Percentiles rank a stretch among this genome's conserved stretches.
These are phyloP conservation scores for Chenopodium formosanum DNA, from an alignment of 148 eudicot species.

Conservation along the genomic window DNA sequence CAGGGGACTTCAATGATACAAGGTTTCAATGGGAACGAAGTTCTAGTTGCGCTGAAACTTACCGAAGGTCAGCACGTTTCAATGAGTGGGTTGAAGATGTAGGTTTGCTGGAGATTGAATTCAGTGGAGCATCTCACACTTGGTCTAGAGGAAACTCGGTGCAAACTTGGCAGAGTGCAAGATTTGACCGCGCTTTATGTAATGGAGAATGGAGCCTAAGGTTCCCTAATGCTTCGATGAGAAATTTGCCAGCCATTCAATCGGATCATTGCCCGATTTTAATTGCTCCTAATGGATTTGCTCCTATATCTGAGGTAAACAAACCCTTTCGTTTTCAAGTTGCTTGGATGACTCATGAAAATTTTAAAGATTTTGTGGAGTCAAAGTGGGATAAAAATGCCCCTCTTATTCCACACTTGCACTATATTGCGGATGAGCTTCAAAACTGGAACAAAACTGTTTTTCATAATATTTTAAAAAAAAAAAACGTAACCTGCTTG, in stretches of 20 bases:
- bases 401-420: too few species aligned
- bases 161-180: neutral
- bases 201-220: neutral
- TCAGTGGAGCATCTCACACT: neutral
- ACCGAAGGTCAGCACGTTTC: neutral
- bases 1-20: conserved; percentile 3
- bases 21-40: neutral
- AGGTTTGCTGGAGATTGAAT: neutral
- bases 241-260: neutral
- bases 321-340: neutral
- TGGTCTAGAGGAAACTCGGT: neutral
- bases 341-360: neutral
- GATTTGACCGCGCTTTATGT: neutral
- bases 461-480: too few species aligned
- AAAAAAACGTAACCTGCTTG: too few species aligned
- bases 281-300: neutral
- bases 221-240: neutral
- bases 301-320: neutral
- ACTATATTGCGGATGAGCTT: neutral
- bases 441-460: neutral
- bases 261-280: neutral
- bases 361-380: neutral
- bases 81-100: neutral
- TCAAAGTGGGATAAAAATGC: neutral
- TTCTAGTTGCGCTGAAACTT: neutral